phyloP scores from a whole-genome alignment of 768 basidiomycete species.

The Ephemerocybe angulata region DNA sequence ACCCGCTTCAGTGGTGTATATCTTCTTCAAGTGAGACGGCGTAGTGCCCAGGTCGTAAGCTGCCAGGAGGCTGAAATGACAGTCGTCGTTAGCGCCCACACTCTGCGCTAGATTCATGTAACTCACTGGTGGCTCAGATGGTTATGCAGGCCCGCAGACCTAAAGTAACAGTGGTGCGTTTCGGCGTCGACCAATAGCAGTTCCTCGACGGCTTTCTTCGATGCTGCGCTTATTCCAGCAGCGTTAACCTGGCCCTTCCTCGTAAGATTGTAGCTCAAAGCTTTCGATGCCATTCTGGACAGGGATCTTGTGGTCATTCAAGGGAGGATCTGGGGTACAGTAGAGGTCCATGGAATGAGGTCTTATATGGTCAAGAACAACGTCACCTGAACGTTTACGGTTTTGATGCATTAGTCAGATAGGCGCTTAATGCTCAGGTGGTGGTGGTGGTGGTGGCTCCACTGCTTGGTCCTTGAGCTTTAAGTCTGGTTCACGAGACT shows the following conservation, averaged over 20 bases:
- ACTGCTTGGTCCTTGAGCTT: too few relatives aligned
- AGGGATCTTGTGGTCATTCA: background rate
- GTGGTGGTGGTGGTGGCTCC: too few relatives aligned
- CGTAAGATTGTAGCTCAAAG: background rate
- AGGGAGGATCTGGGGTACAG: background rate
- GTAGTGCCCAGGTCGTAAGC: conserved; percentile 56
- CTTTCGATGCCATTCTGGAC: background rate
- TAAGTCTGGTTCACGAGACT: too few relatives aligned
- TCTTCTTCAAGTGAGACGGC: conserved; percentile 41
- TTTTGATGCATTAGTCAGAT: too few relatives aligned
- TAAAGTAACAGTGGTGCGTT: conserved; percentile 49
- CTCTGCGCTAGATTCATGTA: background rate
- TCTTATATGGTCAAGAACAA: too few relatives aligned
- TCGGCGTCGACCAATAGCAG: conserved; percentile 47
- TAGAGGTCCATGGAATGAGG: background rate
- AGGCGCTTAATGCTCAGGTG: too few relatives aligned
- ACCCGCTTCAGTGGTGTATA: conserved; percentile 41
- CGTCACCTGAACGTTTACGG: too few relatives aligned
- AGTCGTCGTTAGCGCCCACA: too few relatives aligned
- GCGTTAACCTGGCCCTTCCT: conserved; percentile 40
- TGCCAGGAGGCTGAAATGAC: conserved; percentile 41
- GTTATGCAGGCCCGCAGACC: conserved; percentile 43
- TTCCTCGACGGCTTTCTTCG: conserved; percentile 39
- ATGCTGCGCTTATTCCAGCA: conserved; percentile 42
- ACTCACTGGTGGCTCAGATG: conserved; percentile 59